Evolutionary conservation across 164 flowering plant genomes (phyloP).

Genomic region (Umbellularia californica): DNA sequence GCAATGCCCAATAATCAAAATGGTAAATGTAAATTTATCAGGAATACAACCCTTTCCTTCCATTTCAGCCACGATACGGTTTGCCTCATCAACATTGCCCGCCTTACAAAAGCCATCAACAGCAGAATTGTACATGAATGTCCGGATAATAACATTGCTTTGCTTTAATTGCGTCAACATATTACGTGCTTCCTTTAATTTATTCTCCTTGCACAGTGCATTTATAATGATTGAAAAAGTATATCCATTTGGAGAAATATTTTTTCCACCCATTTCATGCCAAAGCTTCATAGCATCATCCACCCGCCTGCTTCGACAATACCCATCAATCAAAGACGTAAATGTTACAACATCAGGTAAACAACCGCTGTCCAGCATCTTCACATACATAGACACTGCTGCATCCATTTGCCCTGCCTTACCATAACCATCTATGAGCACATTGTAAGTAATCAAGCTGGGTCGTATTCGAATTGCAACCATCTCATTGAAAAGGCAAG

Average conservation of each 20-base stretch:
- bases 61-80: constrained; percentile 63
- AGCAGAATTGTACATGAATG: constrained; percentile 82
- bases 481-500: constrained; percentile 51
- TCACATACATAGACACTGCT: constrained; percentile 41
- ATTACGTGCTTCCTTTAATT: constrained; percentile 61
- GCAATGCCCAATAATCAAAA: constrained; percentile 88
- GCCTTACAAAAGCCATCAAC: constrained; percentile 87
- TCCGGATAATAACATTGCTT: constrained; percentile 36
- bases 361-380: constrained; percentile 49
- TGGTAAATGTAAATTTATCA: constrained; percentile 80
- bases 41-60: constrained; percentile 57
- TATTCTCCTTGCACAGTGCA: constrained; percentile 70
- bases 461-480: constrained; percentile 38
- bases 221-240: constrained; percentile 60
- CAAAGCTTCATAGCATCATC: constrained; percentile 57
- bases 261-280: constrained; percentile 52
- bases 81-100: constrained; percentile 87
- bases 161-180: constrained; percentile 47
- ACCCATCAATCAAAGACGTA: constrained; percentile 69
- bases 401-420: constrained; percentile 54
- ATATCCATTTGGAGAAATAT: constrained; percentile 56
- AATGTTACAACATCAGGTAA: constrained; percentile 71
- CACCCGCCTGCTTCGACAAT: constrained; percentile 54
- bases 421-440: constrained; percentile 74
- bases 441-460: constrained; percentile 57